phyloP scores from a whole-genome alignment of 495 filamentous ascomycete genomes.

The Penicillium subrubescens region DNA sequence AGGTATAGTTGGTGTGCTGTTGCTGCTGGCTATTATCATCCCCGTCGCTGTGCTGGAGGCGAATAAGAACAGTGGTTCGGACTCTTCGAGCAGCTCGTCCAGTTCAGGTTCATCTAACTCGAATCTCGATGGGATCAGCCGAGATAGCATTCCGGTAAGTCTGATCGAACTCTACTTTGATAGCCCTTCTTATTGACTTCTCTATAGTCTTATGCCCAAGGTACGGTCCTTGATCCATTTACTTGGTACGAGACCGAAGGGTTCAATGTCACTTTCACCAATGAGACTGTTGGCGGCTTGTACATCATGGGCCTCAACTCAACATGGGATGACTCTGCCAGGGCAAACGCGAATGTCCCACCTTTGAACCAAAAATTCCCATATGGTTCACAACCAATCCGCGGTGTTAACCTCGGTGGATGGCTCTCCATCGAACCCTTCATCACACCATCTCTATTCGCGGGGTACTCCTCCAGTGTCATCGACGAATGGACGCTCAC shows the following conservation, averaged over 20 bases:
- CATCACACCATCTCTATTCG: conserved; percentile 90
- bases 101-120: conserved; percentile 45
- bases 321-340: conserved; percentile 80
- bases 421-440: conserved; percentile 96
- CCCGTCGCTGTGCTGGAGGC: conserved; percentile 71
- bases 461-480: conserved; percentile 63
- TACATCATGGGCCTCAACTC: conserved; percentile 87
- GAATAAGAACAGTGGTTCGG: conserved; percentile 57
- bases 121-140: conserved; percentile 60
- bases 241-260: conserved; percentile 90
- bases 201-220: conserved; percentile 58
- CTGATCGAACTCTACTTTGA: background rate
- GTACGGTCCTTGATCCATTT: conserved; percentile 84
- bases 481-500: conserved; percentile 89
- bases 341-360: conserved; percentile 78
- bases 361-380: conserved; percentile 66
- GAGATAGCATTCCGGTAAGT: conserved; percentile 62
- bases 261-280: conserved; percentile 94
- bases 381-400: conserved; percentile 78
- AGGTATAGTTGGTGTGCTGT: conserved; percentile 45
- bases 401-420: conserved; percentile 91
- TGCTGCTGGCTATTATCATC: conserved; percentile 73
- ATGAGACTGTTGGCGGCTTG: conserved; percentile 79
- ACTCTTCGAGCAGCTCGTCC: conserved; percentile 26
- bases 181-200: background rate